A percentile compares a stretch with the other conserved stretches of the same genome.
Conservation (phyloP, 192 early-diverging fungal species). For the Helicostylum pulchrum region DNA sequence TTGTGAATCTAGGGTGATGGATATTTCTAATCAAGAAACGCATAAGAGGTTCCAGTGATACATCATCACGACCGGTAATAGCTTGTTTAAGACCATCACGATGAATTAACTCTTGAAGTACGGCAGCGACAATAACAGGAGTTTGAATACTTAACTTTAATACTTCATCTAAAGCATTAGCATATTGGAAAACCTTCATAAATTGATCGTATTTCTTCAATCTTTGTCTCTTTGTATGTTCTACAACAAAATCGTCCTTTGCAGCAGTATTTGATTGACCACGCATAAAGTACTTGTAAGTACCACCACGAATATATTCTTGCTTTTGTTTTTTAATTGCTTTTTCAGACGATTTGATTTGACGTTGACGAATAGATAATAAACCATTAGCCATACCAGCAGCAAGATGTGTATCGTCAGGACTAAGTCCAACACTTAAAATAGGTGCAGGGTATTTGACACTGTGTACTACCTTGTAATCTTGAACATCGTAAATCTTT, state of each 20-base stretch:
- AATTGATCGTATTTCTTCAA: constrained; percentile 80
- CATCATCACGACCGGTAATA: constrained; percentile 84
- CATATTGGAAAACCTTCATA: constrained; percentile 83
- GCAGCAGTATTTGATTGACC: constrained; percentile 51
- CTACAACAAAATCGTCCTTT: constrained; percentile 74
- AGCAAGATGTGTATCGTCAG: constrained; percentile 83
- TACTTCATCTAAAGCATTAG: constrained; percentile 84
- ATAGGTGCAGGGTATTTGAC: constrained; percentile 90
- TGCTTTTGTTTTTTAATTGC: constrained; percentile 42
- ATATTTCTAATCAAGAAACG: constrained; percentile 82
- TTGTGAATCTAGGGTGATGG: constrained; percentile 75
- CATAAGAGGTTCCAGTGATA: constrained; percentile 77
- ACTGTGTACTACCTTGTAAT: constrained; percentile 84
- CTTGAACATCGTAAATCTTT: constrained; percentile 87
- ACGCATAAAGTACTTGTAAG: constrained; percentile 70
- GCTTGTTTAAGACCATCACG: constrained; percentile 78
- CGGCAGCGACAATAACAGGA: constrained; percentile 62
- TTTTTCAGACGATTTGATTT: constrained; percentile 73
- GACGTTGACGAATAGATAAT: constrained; percentile 80
- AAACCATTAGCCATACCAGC: constrained; percentile 92
- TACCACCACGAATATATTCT: constrained; percentile 50
- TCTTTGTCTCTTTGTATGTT: constrained; percentile 56
- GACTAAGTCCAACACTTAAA: constrained; percentile 84
- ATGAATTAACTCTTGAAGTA: constrained; percentile 89
- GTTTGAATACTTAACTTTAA: constrained; percentile 57